These are phyloP conservation scores for Simplicillium sp. DNA, from an alignment of 2,329 filamentous ascomycete genomes.

Conservation along the genomic window DNA sequence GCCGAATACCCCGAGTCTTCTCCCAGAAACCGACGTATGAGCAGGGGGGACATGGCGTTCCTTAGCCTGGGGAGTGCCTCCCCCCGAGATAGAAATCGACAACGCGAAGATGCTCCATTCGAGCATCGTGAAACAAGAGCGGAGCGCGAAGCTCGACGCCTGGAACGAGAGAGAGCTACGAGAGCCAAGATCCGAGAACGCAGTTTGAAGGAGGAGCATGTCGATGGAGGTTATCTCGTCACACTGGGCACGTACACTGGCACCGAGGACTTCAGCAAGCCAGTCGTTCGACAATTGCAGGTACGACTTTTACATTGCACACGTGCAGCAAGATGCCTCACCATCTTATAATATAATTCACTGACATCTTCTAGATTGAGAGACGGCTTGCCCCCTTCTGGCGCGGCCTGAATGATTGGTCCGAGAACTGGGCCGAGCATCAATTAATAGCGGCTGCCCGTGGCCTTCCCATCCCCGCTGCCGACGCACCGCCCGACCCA, in stretches of 20 bases:
- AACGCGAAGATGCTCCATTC: conserved; percentile 30
- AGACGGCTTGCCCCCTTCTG: conserved; percentile 89
- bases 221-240: conserved; percentile 90
- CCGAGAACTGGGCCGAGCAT: conserved; percentile 82
- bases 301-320: conserved; percentile 34
- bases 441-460: conserved; percentile 88
- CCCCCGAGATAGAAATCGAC: conserved; percentile 26
- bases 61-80: conserved; percentile 31
- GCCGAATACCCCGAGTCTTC: conserved; percentile 1
- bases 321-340: background rate
- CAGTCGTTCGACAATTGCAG: conserved; percentile 80
- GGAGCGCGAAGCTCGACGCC: conserved; percentile 76
- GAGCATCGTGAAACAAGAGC: conserved; percentile 79
- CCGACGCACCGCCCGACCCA: conserved; percentile 74
- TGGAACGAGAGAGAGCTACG: conserved; percentile 70
- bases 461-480: conserved; percentile 71
- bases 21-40: conserved; percentile 14
- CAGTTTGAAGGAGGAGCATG: conserved; percentile 83
- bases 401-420: conserved; percentile 85
- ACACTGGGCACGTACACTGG: conserved; percentile 92
- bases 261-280: conserved; percentile 86
- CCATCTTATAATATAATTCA: background rate
- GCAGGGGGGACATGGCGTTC: conserved; percentile 36
- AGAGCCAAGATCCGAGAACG: conserved; percentile 78
- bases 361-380: conserved; percentile 59